Base-by-base conservation (phyloP, 2,329 filamentous ascomycete species). In the Colletotrichum destructivum region DNA sequence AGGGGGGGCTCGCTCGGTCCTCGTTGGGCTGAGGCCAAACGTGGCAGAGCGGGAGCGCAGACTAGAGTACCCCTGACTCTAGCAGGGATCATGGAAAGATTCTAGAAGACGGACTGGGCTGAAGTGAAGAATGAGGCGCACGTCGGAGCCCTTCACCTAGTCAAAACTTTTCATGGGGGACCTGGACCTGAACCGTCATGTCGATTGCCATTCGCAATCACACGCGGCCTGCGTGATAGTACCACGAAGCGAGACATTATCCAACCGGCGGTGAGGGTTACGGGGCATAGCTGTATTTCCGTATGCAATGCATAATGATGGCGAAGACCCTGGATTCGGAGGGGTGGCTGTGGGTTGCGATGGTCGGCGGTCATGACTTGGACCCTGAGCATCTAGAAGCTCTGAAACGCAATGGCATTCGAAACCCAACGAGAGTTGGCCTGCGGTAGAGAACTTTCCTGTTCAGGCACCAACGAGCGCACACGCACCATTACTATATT, bases 51-150 rank as follows among this genome's bases (percentile, higher is more conserved):
- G 51, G 69, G 66, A 44, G 59, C 59, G 47, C 69, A 63, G 35
- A 38, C 35, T 66, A 59, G 65, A 71, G 60, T 54, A 65, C 55
- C 70, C 35, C 70, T 71, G 66, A 49, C 44, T 46, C 62, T 57
- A 66, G 61, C 70, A 66, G 57, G 66, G 66, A 71, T 72, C 35
- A 23, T 71, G 55, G 70, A 72, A 72, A 61, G 55, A 44, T 71
- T 72, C 70, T 61, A 71, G 70, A 72, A 70, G 69, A 69, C 59
- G 46, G 69, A 63, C 69, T 59, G 57, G 46, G 65, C 65, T 71
- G 65, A 69, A 69, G 69, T 71, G 65, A 69, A 69, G 65, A 71
- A 59, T 62, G 57, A 68, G 42, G 68, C 51, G 56, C 59, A 55
- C 59, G 60, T 55, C 40, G 35, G 51, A 23, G 26, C 56, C 57